Evolutionary conservation across 164 flowering plant species (phyloP), one percentile per base, ranked within the genome.

Genomic region (Berberis thunbergii): DNA sequence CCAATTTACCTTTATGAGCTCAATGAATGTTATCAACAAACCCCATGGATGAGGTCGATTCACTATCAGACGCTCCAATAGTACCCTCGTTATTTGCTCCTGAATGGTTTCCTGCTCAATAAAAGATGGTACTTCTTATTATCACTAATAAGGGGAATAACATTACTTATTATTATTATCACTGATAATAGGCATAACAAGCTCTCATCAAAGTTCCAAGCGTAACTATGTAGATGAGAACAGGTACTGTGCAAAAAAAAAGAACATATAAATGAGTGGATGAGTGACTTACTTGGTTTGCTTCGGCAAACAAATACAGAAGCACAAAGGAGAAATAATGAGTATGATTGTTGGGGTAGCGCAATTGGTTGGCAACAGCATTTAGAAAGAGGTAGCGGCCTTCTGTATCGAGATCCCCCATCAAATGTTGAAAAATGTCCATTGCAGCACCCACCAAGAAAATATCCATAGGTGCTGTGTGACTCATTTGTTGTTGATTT

Each of bases 11-110:
- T 89, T 95, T 61, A 95, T 89, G 46, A 95, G 92, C 80, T 95
- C 99, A 61, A 91, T 88, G 78, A 95, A 89, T 8, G 99, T 95
- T 43, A 89, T 84, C 6, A 95, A 80, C 59, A 95, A 87, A 38
- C 99, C 99, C 99, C 99, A 95, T 0, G 99, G 99, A 77, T 95
- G 99, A 54, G 98, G 99, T 50, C 89, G 80, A 70, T 84, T 88
- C 38, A 88, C 97, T 44, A 91, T 89, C 7, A 95, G 73, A 43
- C 98, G 88, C 69, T 95, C 98, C 70, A 95, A 66, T 70, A 95
- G 62, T 9, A 95, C 99, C 74, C 99, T 82, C 7, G 99, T 89
- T 54, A 95, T 91, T 68, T 95, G 99, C 77, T 95, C 99, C 73
- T 91, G 98, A 71, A 95, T 87, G 57, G 85, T 83, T 66, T 95